Evolutionary conservation across 768 basidiomycete genomes (phyloP).

Genomic region (Tylopilus sp.): DNA sequence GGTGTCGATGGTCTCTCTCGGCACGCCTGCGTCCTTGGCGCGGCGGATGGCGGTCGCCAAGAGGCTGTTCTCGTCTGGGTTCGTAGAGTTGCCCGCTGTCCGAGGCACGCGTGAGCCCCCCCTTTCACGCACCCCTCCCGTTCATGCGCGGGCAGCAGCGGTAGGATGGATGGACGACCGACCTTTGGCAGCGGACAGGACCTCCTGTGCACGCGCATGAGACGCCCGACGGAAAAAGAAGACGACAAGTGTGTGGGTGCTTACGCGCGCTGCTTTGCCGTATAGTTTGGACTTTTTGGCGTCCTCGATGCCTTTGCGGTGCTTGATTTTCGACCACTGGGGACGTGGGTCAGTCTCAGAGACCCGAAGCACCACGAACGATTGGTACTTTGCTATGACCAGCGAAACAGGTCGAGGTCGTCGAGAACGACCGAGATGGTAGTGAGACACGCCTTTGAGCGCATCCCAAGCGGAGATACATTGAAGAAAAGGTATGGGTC

Average conservation of each 20-base stretch:
- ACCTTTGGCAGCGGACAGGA: conserved; percentile 60
- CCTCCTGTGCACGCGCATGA: conserved; percentile 43
- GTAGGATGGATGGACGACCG: neutral
- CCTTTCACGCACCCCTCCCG: too few relatives aligned
- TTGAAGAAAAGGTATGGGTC: too few relatives aligned
- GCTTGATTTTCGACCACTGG: conserved; percentile 78
- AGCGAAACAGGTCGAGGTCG: conserved; percentile 18
- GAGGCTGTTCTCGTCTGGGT: conserved; percentile 51
- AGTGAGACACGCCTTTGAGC: neutral
- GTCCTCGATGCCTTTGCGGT: conserved; percentile 60
- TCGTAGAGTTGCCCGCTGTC: conserved; percentile 53
- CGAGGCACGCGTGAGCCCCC: neutral
- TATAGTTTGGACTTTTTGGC: conserved; percentile 56
- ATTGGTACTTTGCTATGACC: conserved; percentile 41
- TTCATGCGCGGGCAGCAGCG: too few relatives aligned
- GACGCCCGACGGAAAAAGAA: neutral
- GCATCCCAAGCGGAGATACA: neutral
- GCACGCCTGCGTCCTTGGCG: conserved; percentile 55
- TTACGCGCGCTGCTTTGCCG: conserved; percentile 51
- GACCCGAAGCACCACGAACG: neutral
- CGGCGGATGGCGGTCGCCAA: conserved; percentile 54
- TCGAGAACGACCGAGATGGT: neutral
- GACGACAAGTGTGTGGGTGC: conserved; percentile 25
- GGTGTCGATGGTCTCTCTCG: conserved; percentile 66
- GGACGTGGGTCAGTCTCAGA: conserved; percentile 4